Conservation (phyloP, 441 rosid species). For the Erodium moschatum region DNA sequence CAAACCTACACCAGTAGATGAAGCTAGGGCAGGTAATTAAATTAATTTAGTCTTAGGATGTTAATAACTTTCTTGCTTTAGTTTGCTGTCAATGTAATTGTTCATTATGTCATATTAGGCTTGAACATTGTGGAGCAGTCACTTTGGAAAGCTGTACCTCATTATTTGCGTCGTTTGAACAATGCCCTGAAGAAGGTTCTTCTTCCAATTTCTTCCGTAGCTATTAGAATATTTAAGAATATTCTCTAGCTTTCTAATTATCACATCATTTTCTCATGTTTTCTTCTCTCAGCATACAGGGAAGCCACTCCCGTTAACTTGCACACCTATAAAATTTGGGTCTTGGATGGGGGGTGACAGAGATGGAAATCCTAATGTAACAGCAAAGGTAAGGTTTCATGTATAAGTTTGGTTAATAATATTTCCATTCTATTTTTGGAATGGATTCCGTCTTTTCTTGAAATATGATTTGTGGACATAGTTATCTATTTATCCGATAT, state of each 20-base stretch:
- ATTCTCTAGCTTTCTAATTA: background rate
- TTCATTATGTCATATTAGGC: constrained; percentile 32
- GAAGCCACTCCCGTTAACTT: constrained; percentile 76
- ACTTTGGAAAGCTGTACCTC: constrained; percentile 93
- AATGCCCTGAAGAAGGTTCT: constrained; percentile 78
- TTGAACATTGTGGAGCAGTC: constrained; percentile 94
- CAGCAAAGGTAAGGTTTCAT: constrained; percentile 56
- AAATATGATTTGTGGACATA: too few relatives aligned
- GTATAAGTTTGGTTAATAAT: background rate
- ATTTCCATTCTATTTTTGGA: background rate
- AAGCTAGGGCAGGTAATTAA: constrained; percentile 73
- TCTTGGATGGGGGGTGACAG: constrained; percentile 99
- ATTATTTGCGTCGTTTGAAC: constrained; percentile 92
- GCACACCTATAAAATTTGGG: constrained; percentile 88
- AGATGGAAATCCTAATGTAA: constrained; percentile 96
- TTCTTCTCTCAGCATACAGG: constrained; percentile 56
- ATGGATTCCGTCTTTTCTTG: too few relatives aligned
- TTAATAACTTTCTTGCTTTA: background rate
- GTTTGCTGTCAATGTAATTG: background rate
- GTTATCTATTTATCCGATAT: too few relatives aligned
- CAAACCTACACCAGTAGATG: constrained; percentile 92
- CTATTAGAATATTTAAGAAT: background rate
- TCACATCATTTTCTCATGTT: constrained; percentile 13
- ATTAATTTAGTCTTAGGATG: background rate
- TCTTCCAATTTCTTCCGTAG: background rate